Evolutionary conservation across 176 grass and related monocot species (phyloP).

Genomic region (Elaeis guineensis): DNA sequence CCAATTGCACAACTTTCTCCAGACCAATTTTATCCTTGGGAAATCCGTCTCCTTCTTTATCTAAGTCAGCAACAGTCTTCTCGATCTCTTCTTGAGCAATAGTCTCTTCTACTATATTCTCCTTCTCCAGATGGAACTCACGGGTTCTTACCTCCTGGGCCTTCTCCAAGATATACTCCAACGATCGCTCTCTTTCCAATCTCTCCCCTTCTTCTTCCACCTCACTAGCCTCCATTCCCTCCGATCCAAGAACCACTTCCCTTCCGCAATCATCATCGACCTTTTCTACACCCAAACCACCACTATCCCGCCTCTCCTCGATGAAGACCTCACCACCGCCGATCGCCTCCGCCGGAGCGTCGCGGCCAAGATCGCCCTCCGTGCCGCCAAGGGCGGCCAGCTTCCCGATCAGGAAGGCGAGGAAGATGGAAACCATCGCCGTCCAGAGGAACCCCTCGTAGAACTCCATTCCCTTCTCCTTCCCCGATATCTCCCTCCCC

Average conservation of each 20-base stretch:
- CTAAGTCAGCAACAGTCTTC: no score
- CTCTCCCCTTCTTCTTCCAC: no score
- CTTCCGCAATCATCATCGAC: background rate
- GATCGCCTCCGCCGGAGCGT: background rate
- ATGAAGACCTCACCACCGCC: background rate
- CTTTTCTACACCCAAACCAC: background rate
- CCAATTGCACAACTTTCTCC: constrained; percentile 10
- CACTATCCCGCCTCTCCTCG: background rate
- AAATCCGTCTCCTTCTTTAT: background rate
- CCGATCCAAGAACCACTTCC: background rate
- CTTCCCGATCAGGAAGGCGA: constrained; percentile 31
- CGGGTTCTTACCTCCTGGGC: no score
- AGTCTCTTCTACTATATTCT: no score
- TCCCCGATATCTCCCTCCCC: background rate
- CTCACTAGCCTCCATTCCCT: no score
- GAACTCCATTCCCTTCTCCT: constrained; percentile 25
- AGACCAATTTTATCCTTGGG: background rate
- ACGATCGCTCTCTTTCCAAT: no score
- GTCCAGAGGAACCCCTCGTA: constrained; percentile 30
- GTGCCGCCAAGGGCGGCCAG: constrained; percentile 1
- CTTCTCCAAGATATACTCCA: no score
- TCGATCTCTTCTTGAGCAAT: no score
- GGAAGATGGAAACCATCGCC: constrained; percentile 28
- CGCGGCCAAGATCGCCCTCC: background rate
- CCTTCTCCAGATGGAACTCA: no score